Evolutionary conservation across 306 rosid genomes (phyloP), one percentile per base, ranked within the genome.

Genomic region (Pterocarpus macrocarpus): DNA sequence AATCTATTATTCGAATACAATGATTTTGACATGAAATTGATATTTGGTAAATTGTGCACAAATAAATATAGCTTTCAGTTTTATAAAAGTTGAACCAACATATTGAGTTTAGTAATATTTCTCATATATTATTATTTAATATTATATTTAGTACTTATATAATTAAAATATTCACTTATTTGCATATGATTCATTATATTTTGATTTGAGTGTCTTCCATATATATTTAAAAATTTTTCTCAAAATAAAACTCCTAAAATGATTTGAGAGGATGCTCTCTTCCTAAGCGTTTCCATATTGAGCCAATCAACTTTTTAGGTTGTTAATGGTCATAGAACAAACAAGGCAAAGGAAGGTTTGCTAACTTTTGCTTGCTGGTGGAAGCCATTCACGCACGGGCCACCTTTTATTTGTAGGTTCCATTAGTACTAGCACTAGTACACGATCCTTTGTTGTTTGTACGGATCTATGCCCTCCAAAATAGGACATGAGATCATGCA

Each of bases 221-320:
- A 22, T 22, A 22, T 22, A 22, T 22, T 22, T 22, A 22, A 16
- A 3, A 36, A 2, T 36, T 2, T 36, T 38, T 38, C 41, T 38
- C 9, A 12, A 47, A 7, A 5, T 50, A 16, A 14, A 33, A 14
- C 1, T 1, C 45, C 70, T 4, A 57, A 69, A 86, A 87, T 82
- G 36, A 86, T 80, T 74, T 77, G 66, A 50, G 62, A 55, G 68
- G 13, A 77, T 62, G 85, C 80, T 62, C 55, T 30, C 64, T 44
- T 74, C 52, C 39, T 53, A 83, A 84, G 87, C 38, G 61, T 81
- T 87, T 52, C 87, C 87, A 62, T 47, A 64, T 75, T 63, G 43
- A 53, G 57, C 56, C 73, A 77, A 77, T n/a, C 84, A 70, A 50
- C 81, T 45, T 81, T 86, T 76, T 41, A 13, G 84, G 69, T 63